Evolutionary conservation across 208 protist species (phyloP), one percentile per base, ranked within the genome.

Genomic region (Acanthamoeba lugdunensis): DNA sequence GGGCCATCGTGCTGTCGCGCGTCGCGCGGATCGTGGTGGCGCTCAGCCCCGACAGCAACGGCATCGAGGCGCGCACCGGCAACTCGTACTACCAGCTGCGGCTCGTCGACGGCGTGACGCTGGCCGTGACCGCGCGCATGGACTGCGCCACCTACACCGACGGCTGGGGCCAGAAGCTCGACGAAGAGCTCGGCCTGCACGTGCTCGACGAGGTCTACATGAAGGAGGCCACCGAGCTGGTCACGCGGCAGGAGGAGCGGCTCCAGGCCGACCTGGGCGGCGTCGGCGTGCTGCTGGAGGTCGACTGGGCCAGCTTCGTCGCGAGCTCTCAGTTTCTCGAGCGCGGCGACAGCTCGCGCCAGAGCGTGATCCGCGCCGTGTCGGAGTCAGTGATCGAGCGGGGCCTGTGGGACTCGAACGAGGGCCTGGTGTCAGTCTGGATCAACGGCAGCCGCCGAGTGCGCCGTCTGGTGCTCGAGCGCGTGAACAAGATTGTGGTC

Each of bases 161-260:
- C 4, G 77, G 77, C 23, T 85, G 77, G 77, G 77, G 77, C 8
- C 50, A 37, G 16, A 85, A 85, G 77, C 45, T 85, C 25, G 77
- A 85, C 77, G 11, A 52, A 45, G 77, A 85, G 77, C 77, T 85
- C 7, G 77, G 45, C 6, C 77, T 85, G 77, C 77, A 85, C 77
- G 77, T 85, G 13, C 77, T 85, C 11, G 77, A 85, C n/a, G 77
- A 85, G 77, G 37, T 58, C 45, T 37, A 58, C 77, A 85, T 85
- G 77, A 52, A 58, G 41, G 23, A 85, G 77, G 45, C 50, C 23
- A 30, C 45, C 18, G 45, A 52, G 23, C 30, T 58, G 45, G 77
- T 85, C 13, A 7, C 16, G 8, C 71, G 30, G 71, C 71, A 79
- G 28, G 28, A 79, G 37, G 71, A 33, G 71, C 30, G 28, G 28